Evolutionary conservation across 2,329 filamentous ascomycete species (phyloP).

Genomic region (Xylaria polymorpha): DNA sequence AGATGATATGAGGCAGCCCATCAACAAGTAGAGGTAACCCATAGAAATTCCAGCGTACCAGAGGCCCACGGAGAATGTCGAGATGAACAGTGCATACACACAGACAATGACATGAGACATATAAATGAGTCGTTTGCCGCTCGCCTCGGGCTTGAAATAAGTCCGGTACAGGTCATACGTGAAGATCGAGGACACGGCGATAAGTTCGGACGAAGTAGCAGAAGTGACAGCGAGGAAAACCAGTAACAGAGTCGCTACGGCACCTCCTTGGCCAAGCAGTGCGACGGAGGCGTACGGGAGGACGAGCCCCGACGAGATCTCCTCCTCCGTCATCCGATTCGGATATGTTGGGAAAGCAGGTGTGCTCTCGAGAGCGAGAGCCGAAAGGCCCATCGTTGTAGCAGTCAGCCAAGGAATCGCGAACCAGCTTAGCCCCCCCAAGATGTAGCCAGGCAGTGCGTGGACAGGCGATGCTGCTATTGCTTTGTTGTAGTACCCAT

Average conservation of each 20-base stretch:
- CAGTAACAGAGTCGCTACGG: slow-evolving; percentile 80
- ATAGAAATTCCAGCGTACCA: slow-evolving; percentile 81
- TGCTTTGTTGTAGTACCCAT: slow-evolving; percentile 93
- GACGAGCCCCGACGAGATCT: slow-evolving; percentile 85
- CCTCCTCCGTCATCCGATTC: slow-evolving; percentile 75
- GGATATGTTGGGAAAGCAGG: slow-evolving; percentile 79
- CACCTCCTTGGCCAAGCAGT: slow-evolving; percentile 83
- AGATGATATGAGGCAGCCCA: slow-evolving; percentile 90
- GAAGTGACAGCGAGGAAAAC: slow-evolving; percentile 93
- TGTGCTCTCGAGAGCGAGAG: slow-evolving; percentile 80
- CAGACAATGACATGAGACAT: slow-evolving; percentile 81
- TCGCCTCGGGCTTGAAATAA: slow-evolving; percentile 83
- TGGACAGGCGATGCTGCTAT: slow-evolving; percentile 88
- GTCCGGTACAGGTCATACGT: slow-evolving; percentile 91
- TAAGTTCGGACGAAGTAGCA: slow-evolving; percentile 83
- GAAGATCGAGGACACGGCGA: slow-evolving; percentile 87
- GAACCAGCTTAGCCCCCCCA: slow-evolving; percentile 90
- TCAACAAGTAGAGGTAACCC: slow-evolving; percentile 89
- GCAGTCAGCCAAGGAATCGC: slow-evolving; percentile 91
- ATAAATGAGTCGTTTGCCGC: slow-evolving; percentile 80
- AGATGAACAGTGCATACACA: slow-evolving; percentile 79
- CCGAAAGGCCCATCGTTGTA: slow-evolving; percentile 87
- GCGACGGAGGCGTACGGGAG: slow-evolving; percentile 87
- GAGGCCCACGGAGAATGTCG: slow-evolving; percentile 80
- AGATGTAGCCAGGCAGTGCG: slow-evolving; percentile 87